Evolutionary conservation across 371 early-diverging fungal genomes (phyloP), one percentile per base, ranked within the genome.

Genomic region (Lichtheimia corymbifera): DNA sequence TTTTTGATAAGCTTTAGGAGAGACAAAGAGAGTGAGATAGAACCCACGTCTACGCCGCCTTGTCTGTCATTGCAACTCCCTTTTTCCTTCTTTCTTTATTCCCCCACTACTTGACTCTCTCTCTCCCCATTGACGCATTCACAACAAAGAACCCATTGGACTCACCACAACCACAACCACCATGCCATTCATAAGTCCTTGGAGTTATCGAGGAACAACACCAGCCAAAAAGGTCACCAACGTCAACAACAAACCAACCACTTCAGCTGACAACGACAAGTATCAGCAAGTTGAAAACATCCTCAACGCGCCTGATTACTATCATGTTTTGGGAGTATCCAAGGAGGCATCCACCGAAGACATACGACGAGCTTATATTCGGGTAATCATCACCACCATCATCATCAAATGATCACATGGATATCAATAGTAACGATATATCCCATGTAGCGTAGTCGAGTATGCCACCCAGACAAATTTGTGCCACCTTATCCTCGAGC

Each of bases 401-500:
- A 44, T 44, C 20, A 17, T 51, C 13, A 6, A 9, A 35, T 35
- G 35, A 35, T 35, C 35, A 35, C 35, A 35, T 35, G 35, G 0
- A 11, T 35, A 9, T 35, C 28, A 4, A 28, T 35, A 35, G 35
- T 35, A 35, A 35, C 54, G 18, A 44, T 28, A 44, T 28, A n/a
- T 50, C n/a, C n/a, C 42, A 20, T 56, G 7, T 63, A 78, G 79
- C 64, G 56, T 65, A 73, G 79, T 55, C 62, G 75, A 66, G 64
- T 75, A 5, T 78, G 79, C 58, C 79, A 78, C 49, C 79, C 79
- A 41, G 79, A 78, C 59, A 74, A 73, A 44, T 78, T 70, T 53
- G 64, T 65, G 7, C 70, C 70, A n/a, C 55, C 63, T 7, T 62
- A 70, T 41, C 54, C 66, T 35, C 63, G 66, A 58, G 70, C 70